A percentile compares a stretch with the other conserved stretches of the same genome.
Evolutionary conservation across 176 grass and related monocot species (phyloP).

Genomic region (Oryza punctata): DNA sequence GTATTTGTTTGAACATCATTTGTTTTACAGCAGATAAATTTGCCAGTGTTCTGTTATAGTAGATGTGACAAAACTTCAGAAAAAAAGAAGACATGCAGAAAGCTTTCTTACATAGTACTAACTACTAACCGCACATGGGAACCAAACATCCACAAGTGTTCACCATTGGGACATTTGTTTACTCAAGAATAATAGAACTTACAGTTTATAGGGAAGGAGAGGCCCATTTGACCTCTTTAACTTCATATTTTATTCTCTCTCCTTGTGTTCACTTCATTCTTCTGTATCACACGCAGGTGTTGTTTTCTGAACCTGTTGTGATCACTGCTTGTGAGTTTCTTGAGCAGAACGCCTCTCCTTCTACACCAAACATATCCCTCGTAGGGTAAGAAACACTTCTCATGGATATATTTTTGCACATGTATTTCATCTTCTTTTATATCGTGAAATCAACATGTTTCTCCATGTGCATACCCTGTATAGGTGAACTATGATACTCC

Average conservation of each 20-base stretch:
- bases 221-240: slow-evolving; percentile 31
- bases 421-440: slow-evolving; percentile 9
- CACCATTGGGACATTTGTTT: background rate
- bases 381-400: slow-evolving; percentile 60
- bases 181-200: background rate
- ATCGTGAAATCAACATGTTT: background rate
- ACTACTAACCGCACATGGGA: background rate
- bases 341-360: slow-evolving; percentile 87
- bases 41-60: background rate
- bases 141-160: background rate
- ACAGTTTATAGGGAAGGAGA: no score
- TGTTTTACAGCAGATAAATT: background rate
- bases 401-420: slow-evolving; percentile 22
- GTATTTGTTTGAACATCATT: background rate
- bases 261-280: slow-evolving; percentile 34
- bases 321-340: slow-evolving; percentile 99
- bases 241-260: slow-evolving; percentile 39
- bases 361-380: slow-evolving; percentile 82
- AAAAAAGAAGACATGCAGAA: slow-evolving; percentile 11
- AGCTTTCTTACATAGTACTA: slow-evolving; percentile 8
- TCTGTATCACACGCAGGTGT: slow-evolving; percentile 61
- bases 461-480: background rate
- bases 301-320: slow-evolving; percentile 94
- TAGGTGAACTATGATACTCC: background rate
- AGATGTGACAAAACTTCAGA: slow-evolving; percentile 2